A percentile compares a stretch with the other conserved stretches of the same genome.
Evolutionary conservation across 1,284 basidiomycete species (phyloP).

Genomic region (Vanrija pseudolonga): DNA sequence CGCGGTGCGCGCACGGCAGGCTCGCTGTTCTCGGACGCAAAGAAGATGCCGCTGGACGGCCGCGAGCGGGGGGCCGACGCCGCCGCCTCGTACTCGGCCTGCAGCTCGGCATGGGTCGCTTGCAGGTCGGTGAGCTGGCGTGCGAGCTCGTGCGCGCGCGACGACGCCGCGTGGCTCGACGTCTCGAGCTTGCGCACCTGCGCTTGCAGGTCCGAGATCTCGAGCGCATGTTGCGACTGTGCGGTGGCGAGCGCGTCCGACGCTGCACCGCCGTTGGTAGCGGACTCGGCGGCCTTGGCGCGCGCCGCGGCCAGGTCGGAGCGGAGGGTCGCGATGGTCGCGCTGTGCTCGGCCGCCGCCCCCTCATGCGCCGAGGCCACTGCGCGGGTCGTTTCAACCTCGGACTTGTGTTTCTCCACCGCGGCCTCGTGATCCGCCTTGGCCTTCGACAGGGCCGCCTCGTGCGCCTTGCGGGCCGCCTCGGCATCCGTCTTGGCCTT

Average conservation of each 20-base stretch:
- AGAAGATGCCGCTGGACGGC: not conserved
- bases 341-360: conserved; percentile 1
- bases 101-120: conserved; percentile 14
- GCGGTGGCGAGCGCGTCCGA: conserved; percentile 9
- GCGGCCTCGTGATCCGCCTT: conserved; percentile 1
- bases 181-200: conserved; percentile 70
- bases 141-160: conserved; percentile 64
- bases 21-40: not conserved
- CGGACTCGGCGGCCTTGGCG: not conserved
- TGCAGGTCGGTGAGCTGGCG: conserved; percentile 54
- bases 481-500: not conserved
- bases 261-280: not conserved
- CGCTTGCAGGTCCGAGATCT: conserved; percentile 70
- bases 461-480: not conserved
- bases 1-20: not conserved
- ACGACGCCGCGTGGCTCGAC: conserved; percentile 66
- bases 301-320: not conserved
- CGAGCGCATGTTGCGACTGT: conserved; percentile 68
- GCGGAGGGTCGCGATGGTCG: not conserved
- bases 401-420: conserved; percentile 2
- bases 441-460: not conserved
- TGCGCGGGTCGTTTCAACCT: conserved; percentile 4
- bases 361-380: conserved; percentile 2
- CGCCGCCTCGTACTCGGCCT: not conserved
- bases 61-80: not conserved